Evolutionary conservation across 2,329 filamentous ascomycete genomes (phyloP).

Genomic region (Didymella pomorum): DNA sequence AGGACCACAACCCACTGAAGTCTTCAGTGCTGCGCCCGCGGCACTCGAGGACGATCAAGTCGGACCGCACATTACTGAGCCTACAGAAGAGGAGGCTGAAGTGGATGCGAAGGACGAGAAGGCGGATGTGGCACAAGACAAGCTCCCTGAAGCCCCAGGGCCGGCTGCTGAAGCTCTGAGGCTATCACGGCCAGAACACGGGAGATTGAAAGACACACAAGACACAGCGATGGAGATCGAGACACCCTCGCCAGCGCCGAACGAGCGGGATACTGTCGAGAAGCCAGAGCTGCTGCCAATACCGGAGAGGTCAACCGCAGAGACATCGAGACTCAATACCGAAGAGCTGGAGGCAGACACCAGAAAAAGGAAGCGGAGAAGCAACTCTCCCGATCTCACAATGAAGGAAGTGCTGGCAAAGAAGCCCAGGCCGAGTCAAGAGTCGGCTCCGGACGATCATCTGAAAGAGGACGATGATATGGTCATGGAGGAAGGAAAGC

Average conservation of each 20-base stretch:
- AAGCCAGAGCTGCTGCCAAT: slow-evolving; percentile 39
- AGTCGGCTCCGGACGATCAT: slow-evolving; percentile 39
- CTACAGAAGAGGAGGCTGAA: slow-evolving; percentile 24
- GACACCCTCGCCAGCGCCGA: slow-evolving; percentile 32
- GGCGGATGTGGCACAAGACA: slow-evolving; percentile 9
- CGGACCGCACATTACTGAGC: slow-evolving; percentile 30
- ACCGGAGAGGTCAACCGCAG: slow-evolving; percentile 39
- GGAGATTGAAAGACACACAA: slow-evolving; percentile 6
- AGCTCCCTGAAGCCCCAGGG: slow-evolving; percentile 32
- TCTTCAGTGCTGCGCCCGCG: slow-evolving; percentile 28
- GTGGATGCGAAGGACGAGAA: slow-evolving; percentile 12
- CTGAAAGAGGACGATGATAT: slow-evolving; percentile 44
- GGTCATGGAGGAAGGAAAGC: slow-evolving; percentile 40
- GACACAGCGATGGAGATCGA: slow-evolving; percentile 14
- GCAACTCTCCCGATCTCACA: slow-evolving; percentile 48
- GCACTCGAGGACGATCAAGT: slow-evolving; percentile 29
- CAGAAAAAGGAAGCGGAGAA: slow-evolving; percentile 54
- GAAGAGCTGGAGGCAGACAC: slow-evolving; percentile 51
- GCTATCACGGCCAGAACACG: slow-evolving; percentile 19
- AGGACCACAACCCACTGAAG: slow-evolving; percentile 24
- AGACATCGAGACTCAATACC: slow-evolving; percentile 46
- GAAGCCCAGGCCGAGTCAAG: slow-evolving; percentile 53
- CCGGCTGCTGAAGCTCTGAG: slow-evolving; percentile 35
- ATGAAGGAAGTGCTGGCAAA: slow-evolving; percentile 52
- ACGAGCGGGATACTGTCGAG: slow-evolving; percentile 46